Evolutionary conservation across 306 rosid species (phyloP).

Genomic region (Vachellia pachyceras): DNA sequence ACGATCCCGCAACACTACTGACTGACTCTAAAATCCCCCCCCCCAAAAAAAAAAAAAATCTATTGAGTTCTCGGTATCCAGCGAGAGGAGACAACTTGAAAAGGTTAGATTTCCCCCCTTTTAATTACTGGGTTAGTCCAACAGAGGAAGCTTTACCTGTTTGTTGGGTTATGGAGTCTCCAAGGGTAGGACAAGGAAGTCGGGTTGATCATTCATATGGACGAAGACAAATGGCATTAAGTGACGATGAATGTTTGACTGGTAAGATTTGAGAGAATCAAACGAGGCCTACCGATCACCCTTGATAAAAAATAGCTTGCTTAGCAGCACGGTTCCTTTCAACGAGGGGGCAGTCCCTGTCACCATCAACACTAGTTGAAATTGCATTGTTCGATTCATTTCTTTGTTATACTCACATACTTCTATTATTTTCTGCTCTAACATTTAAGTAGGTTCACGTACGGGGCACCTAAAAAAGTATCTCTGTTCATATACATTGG

Average conservation of each 20-base stretch:
- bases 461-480: background rate
- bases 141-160: conserved; percentile 21
- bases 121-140: background rate
- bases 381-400: background rate
- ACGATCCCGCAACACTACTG: conserved; percentile 5
- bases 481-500: background rate
- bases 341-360: background rate
- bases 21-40: background rate
- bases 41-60: too few relatives aligned
- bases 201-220: conserved; percentile 33
- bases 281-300: conserved; percentile 19
- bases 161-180: conserved; percentile 40
- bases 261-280: background rate
- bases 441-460: background rate
- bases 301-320: background rate
- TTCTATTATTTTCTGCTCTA: background rate
- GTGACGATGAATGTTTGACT: conserved; percentile 15
- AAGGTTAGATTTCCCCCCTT: background rate
- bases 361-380: conserved; percentile 6
- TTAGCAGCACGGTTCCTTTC: background rate
- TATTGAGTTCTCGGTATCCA: background rate
- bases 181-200: conserved; percentile 36
- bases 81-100: conserved; percentile 1
- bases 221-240: conserved; percentile 42
- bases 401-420: background rate